Conservation (phyloP, 1,139 yeast genomes). For the Saccharomycopsis crataegensis region DNA sequence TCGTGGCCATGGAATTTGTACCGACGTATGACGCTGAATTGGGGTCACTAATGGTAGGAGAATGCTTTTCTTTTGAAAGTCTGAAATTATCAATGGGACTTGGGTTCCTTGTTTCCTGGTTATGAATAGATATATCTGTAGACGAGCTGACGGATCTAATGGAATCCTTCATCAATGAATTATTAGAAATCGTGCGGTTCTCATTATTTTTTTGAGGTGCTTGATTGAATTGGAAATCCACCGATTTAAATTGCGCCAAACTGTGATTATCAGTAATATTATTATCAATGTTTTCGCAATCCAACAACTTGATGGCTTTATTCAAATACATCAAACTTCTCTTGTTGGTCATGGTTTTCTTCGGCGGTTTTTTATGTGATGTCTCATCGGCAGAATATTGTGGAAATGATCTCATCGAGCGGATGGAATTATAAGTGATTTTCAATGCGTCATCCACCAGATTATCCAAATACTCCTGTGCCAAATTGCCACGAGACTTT, state of each 20-base stretch:
- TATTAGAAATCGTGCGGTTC: not conserved
- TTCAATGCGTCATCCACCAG: not conserved
- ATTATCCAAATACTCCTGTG: conserved; percentile 1
- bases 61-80: not conserved
- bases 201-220: not conserved
- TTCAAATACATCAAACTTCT: conserved; percentile 11
- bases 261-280: not conserved
- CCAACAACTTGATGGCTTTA: conserved; percentile 7
- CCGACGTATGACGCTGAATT: no score
- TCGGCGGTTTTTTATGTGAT: not conserved
- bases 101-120: not conserved
- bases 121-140: not conserved
- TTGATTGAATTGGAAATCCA: not conserved
- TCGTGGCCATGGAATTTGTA: no score
- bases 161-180: not conserved
- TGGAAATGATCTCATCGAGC: conserved; percentile 8
- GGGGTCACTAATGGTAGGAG: not conserved
- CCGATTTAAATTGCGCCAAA: not conserved
- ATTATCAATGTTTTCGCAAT: not conserved
- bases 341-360: conserved; percentile 3
- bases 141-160: conserved; percentile 1
- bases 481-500: conserved; percentile 3
- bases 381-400: conserved; percentile 6
- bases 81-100: not conserved
- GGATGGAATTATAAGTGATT: conserved; percentile 14